Percentiles rank a stretch among this genome's conserved stretches.
Conservation (phyloP, 805 yeast species). For the Kodamaea neixiangensis region DNA sequence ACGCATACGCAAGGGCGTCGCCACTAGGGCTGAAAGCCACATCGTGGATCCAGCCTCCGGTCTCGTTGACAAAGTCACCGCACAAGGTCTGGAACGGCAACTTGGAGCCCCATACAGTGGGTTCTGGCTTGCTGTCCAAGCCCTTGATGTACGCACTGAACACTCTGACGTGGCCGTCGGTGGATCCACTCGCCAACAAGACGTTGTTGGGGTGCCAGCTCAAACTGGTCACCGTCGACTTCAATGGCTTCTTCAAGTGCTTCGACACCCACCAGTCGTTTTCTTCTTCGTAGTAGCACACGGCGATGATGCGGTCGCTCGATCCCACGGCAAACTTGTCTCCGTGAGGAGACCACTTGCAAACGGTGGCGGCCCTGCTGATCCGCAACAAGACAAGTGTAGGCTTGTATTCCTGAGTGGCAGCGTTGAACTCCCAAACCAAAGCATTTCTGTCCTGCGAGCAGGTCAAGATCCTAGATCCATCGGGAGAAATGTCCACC, state of each 20-base stretch:
- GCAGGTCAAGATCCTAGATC: conserved; percentile 85
- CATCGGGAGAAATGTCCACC: conserved; percentile 84
- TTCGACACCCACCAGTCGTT: conserved; percentile 99
- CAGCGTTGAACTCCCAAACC: conserved; percentile 79
- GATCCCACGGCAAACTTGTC: conserved; percentile 95
- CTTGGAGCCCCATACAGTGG: conserved; percentile 90
- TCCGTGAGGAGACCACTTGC: conserved; percentile 95
- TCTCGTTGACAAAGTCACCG: conserved; percentile 69
- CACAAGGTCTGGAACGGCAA: conserved; percentile 91
- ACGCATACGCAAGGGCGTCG: conserved; percentile 73
- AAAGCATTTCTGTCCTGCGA: conserved; percentile 97
- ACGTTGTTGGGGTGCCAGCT: conserved; percentile 96
- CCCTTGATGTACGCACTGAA: conserved; percentile 89
- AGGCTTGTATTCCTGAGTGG: conserved; percentile 68
- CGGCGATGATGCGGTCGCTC: conserved; percentile 90
- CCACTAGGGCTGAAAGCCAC: conserved; percentile 83
- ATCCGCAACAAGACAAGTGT: conserved; percentile 90
- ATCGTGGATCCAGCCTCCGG: conserved; percentile 91
- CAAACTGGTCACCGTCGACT: conserved; percentile 78
- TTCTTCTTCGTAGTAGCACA: conserved; percentile 93
- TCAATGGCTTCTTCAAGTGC: conserved; percentile 93
- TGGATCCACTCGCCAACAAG: conserved; percentile 83
- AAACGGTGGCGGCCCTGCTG: conserved; percentile 92
- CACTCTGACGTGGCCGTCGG: conserved; percentile 90
- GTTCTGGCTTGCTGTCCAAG: conserved; percentile 77